A percentile compares a stretch with the other conserved stretches of the same genome.
Evolutionary conservation across 805 yeast genomes (phyloP).

Genomic region (Candida coleopterorum): DNA sequence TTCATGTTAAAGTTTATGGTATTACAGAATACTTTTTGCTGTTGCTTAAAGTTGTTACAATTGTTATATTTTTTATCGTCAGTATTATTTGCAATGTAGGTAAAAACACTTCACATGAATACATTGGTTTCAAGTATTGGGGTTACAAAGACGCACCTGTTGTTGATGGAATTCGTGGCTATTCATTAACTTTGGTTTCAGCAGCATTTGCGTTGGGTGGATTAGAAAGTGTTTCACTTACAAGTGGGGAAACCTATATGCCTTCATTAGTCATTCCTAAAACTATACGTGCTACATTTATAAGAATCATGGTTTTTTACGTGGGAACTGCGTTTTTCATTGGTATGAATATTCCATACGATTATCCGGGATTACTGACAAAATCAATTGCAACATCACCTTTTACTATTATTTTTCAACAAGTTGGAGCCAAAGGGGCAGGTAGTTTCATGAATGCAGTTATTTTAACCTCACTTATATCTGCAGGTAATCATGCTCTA

Average conservation of each 20-base stretch:
- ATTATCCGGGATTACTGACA: slow-evolving; percentile 28
- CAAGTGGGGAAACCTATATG: slow-evolving; percentile 30
- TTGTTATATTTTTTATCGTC: slow-evolving; percentile 51
- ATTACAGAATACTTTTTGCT: slow-evolving; percentile 39
- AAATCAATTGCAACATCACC: slow-evolving; percentile 32
- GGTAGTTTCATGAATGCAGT: slow-evolving; percentile 50
- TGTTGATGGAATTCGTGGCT: slow-evolving; percentile 48
- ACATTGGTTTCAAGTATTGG: slow-evolving; percentile 42
- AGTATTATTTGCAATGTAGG: slow-evolving; percentile 57
- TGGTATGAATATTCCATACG: slow-evolving; percentile 39
- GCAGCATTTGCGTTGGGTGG: slow-evolving; percentile 53
- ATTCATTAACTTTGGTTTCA: slow-evolving; percentile 45
- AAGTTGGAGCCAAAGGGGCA: slow-evolving; percentile 38
- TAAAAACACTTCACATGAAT: slow-evolving; percentile 42
- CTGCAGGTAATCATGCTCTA: slow-evolving; percentile 52
- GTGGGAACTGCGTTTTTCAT: slow-evolving; percentile 36
- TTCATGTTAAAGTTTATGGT: slow-evolving; percentile 37
- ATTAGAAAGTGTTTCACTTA: slow-evolving; percentile 34
- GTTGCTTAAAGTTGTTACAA: slow-evolving; percentile 43
- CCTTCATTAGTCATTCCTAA: slow-evolving; percentile 28
- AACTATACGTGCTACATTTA: slow-evolving; percentile 27
- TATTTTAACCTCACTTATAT: slow-evolving; percentile 49
- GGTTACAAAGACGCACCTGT: slow-evolving; percentile 48
- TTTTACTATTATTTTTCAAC: slow-evolving; percentile 38
- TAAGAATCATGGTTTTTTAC: slow-evolving; percentile 31